A percentile compares a stretch with the other conserved stretches of the same genome.
phyloP scores from a whole-genome alignment of 371 early-diverging fungal species.

The Saksenaea oblongispora region DNA sequence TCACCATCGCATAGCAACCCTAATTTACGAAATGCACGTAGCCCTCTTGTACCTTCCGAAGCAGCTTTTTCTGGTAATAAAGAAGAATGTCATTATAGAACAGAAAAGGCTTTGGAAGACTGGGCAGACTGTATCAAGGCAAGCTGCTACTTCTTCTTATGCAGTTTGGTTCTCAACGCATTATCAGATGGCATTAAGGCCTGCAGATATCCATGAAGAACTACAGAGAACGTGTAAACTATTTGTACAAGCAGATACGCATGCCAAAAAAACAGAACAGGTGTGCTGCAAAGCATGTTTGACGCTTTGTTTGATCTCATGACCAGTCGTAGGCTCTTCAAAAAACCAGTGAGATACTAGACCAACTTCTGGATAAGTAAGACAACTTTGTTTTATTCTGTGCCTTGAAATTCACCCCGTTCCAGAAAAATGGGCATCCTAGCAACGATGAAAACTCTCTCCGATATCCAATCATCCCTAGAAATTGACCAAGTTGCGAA shows the following conservation, averaged over 20 bases:
- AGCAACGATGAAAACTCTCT: conserved; percentile 7
- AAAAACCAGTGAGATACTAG: conserved; percentile 9
- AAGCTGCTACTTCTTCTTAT: neutral
- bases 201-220: conserved; percentile 18
- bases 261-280: conserved; percentile 27
- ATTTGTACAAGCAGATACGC: conserved; percentile 28
- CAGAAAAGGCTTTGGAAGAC: conserved; percentile 26
- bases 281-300: neutral
- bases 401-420: neutral
- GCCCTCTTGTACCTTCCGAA: neutral
- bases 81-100: conserved; percentile 30
- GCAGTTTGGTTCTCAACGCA: neutral
- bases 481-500: conserved; percentile 4
- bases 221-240: conserved; percentile 25
- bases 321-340: conserved; percentile 10
- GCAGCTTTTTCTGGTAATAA: conserved; percentile 15
- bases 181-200: conserved; percentile 2
- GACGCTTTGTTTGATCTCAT: neutral
- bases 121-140: conserved; percentile 30
- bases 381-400: neutral
- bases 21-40: neutral
- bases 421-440: conserved; percentile 11
- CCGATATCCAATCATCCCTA: conserved; percentile 7
- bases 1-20: neutral
- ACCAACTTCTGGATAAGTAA: conserved; percentile 12